Base-by-base conservation (phyloP, 176 grass and related monocot genomes). In the Oryza longistaminata region DNA sequence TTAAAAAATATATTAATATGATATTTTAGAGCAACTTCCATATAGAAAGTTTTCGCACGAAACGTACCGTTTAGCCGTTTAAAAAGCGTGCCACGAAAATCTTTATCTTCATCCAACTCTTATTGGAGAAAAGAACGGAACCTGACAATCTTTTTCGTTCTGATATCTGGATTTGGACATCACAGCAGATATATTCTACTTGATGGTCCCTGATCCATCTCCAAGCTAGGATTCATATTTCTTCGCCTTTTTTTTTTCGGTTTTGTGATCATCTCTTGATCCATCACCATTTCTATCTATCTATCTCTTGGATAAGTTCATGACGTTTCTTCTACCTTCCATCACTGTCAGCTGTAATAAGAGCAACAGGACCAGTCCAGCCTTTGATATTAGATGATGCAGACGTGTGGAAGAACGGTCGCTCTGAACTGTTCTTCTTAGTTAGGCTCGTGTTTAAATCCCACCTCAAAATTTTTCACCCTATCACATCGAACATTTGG, bases 271-370 rank as follows among this genome's bases (percentile, higher is more conserved):
- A 49, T 2, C 45, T 53, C 31, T 31, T 55, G 61, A 69, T 43
- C 31, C 35, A 72, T 33, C 37, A 14, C 70, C 6, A 27, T 8
- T 17, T 48, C 19, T 62, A 13, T 55, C 8, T 43, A 39, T 40
- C 42, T 43, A 9, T 67, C 14, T 9, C 35, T 42, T 1, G 24
- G 77, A 76, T 81, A 87, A 82, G 39, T 46, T 60, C 79, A 27
- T 77, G 86, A 77, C 65, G 37, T 88, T 48, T 48, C 24, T 40
- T 42, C 15, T 43, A 4, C 7, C 26, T 72, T 74, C 60, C 43
- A 17, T 79, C 50, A 67, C 43, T 72, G 9, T 73, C 76, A 73
- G 26, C 27, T 70, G 43, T 6, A 8, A 48, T 68, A 46, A 58
- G 31, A 78, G 27, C 29, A 10, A 40, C 74, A 22, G 50, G 55